Evolutionary conservation across 257 asterid genomes (phyloP), one percentile per base, ranked within the genome.

Genomic region (Eucommia ulmoides): DNA sequence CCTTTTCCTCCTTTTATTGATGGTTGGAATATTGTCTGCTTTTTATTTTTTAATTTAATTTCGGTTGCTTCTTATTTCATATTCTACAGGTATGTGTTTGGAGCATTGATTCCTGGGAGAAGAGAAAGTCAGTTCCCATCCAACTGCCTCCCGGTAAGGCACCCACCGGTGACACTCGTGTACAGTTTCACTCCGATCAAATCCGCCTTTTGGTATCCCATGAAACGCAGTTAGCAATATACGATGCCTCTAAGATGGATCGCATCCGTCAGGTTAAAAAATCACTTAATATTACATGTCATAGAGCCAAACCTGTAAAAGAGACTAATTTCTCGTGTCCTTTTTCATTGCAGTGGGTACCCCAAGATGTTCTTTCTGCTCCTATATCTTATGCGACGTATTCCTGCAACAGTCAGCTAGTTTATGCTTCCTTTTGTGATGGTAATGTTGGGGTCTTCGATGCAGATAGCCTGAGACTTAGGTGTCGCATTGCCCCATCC

Each of bases 71-170:
- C n/a, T n/a, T n/a, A n/a, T n/a, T n/a, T n/a, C n/a, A n/a, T n/a
- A n/a, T n/a, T n/a, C 38, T 29, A 66, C 80, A 91, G 99, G 84
- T 91, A 49, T 83, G 79, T 68, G 59, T 81, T 38, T 91, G 99
- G 99, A 91, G 94, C 78, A 91, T 91, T 45, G 96, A 91, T 67
- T 64, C 85, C 0, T 91, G 99, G 99, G 96, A 83, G 65, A 91
- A 81, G 68, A 83, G 89, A 58, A 91, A 81, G 61, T 57, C 82
- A 6, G 83, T 91, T 23, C 76, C 71, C 7, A 76, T 91, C 49
- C 96, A 91, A 63, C 78, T 91, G 24, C 89, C 96, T 51, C 80
- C 75, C 21, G 99, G 94, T 22, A 91, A 83, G 83, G 76, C 93
- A 54, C 88, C 99, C 22, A 59, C 19, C 22, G 99, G 99, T 38